Conservation (phyloP, 768 basidiomycete species). For the Aureoboletus auriporus region DNA sequence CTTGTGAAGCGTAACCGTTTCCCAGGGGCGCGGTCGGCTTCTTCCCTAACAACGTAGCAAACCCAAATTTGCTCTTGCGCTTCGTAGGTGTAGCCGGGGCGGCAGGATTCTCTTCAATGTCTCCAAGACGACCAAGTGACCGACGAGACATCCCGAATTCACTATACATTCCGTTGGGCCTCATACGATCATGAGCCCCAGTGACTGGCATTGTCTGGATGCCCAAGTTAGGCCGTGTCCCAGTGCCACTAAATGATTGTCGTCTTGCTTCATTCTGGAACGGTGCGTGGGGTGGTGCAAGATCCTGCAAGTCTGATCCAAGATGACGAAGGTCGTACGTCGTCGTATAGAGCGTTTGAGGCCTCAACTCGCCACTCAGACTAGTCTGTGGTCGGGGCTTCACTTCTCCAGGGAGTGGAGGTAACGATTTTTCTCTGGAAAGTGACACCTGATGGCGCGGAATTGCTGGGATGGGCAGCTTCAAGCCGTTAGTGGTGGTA, state of each 20-base stretch:
- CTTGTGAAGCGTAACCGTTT: constrained; percentile 38
- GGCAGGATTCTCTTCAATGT: constrained; percentile 26
- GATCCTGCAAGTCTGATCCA: constrained; percentile 41
- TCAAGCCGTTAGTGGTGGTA: constrained; percentile 27
- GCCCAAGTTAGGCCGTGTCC: constrained; percentile 51
- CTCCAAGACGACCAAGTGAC: constrained; percentile 43
- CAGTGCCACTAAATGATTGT: constrained; percentile 73
- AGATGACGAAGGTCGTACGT: constrained; percentile 54
- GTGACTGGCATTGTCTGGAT: constrained; percentile 48
- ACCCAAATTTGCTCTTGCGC: constrained; percentile 71
- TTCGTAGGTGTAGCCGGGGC: constrained; percentile 42
- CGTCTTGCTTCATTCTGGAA: constrained; percentile 63
- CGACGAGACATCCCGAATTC: constrained; percentile 71
- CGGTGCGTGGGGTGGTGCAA: constrained; percentile 58
- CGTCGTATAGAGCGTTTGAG: constrained; percentile 62
- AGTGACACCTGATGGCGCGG: constrained; percentile 20
- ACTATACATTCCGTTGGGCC: constrained; percentile 47
- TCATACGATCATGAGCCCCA: constrained; percentile 33
- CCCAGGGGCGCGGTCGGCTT: constrained; percentile 30
- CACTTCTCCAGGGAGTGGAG: constrained; percentile 65
- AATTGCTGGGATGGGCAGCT: constrained; percentile 20
- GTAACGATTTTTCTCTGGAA: constrained; percentile 69
- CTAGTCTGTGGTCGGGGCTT: constrained; percentile 36
- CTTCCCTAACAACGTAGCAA: constrained; percentile 65
- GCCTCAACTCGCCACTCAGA: constrained; percentile 42